Evolutionary conservation across 805 yeast genomes (phyloP), one percentile per base, ranked within the genome.

Genomic region (Kodamaea lidongshanica): DNA sequence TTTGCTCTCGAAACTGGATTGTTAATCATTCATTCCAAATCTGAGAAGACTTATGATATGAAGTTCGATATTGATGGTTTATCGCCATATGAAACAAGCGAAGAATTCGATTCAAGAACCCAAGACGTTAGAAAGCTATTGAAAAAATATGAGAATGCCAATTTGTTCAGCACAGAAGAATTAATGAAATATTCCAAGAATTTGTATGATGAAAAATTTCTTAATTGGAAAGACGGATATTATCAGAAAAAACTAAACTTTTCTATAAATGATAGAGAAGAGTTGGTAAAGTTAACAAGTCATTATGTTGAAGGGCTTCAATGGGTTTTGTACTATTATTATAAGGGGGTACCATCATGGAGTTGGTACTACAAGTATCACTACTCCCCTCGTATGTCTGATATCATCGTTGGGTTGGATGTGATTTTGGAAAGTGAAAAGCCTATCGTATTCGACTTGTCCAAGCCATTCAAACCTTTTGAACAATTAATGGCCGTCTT

Each of bases 401-500:
- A 89, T 58, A 67, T 89, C 38, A 56, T 70, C 19, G 62, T 67
- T 34, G 97, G 96, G 28, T 65, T 89, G 32, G 71, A 77, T 27
- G 72, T 73, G 32, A 59, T 70, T 37, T 41, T 62, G 22, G 51
- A 50, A 4, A 40, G 45, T 6, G 42, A 45, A 12, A 49, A 56
- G 27, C 47, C 39, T 12, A 67, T 83, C 35, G 52, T 64, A 19
- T 87, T 88, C 45, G 76, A 78, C 10, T 54, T 66, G 41, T 88
- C 94, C 5, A 53, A 52, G 4, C 98, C 98, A 0, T 86, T 92
- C 63, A 74, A 65, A 37, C 98, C 98, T 7, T 89, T 85, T 56
- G 89, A 92, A 54, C 98, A 92, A 61, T 70, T 92, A 46, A 92
- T 89, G 98, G 89, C 95, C 12, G 98, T 92, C 13, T 65, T 92